phyloP scores from a whole-genome alignment of 176 grass and related monocot genomes.

The Avena atlantica region DNA sequence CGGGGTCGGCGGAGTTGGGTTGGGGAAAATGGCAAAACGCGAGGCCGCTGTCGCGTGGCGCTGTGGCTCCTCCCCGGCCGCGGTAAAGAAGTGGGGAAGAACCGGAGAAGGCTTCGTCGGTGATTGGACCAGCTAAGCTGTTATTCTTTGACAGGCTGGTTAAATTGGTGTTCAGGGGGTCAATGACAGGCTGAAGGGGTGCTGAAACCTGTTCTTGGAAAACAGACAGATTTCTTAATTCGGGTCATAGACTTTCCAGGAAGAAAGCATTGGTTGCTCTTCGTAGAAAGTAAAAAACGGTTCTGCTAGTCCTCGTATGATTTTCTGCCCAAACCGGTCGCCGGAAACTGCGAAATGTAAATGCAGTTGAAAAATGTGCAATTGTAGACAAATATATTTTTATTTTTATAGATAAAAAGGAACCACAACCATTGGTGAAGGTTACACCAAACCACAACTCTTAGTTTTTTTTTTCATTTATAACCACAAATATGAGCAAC shows the following conservation, averaged over 20 bases:
- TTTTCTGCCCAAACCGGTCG: too few relatives aligned
- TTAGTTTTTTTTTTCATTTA: too few relatives aligned
- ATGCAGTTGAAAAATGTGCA: background rate
- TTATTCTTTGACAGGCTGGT: conserved; percentile 19
- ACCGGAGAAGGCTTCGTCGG: conserved; percentile 5
- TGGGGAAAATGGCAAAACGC: conserved; percentile 37
- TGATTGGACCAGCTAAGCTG: background rate
- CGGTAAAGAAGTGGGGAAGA: background rate
- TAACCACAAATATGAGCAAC: too few relatives aligned
- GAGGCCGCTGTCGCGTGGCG: background rate
- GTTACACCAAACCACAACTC: too few relatives aligned
- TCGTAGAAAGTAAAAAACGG: too few relatives aligned
- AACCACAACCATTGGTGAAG: too few relatives aligned
- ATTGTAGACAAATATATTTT: too few relatives aligned
- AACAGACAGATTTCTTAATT: background rate
- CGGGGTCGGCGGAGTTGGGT: conserved; percentile 9
- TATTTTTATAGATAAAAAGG: too few relatives aligned
- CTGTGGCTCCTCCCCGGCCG: too few relatives aligned
- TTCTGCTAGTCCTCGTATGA: too few relatives aligned
- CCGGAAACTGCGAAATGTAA: too few relatives aligned
- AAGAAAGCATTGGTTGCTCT: background rate
- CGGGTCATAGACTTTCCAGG: background rate
- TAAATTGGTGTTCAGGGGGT: background rate
- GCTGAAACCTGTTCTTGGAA: background rate
- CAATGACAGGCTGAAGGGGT: background rate